Evolutionary conservation across 305 asterid genomes (phyloP).

Genomic region (Fraxinus albicans): DNA sequence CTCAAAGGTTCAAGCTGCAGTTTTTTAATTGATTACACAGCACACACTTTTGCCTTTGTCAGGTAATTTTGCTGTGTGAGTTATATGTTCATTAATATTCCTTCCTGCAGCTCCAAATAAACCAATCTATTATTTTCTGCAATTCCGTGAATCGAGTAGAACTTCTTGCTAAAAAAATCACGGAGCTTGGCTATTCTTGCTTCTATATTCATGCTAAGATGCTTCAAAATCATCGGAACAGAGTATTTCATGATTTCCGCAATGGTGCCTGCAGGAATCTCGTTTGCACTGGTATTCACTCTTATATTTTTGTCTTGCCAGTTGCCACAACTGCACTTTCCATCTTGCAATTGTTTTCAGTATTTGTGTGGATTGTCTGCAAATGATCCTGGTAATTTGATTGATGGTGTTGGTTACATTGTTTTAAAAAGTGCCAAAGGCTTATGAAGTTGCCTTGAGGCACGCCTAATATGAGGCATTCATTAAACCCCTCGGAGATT

Average conservation of each 20-base stretch:
- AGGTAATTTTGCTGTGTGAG: slow-evolving; percentile 17
- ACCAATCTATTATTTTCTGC: slow-evolving; percentile 95
- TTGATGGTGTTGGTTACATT: not conserved
- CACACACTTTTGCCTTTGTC: slow-evolving; percentile 9
- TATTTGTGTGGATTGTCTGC: not conserved
- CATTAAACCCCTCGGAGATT: not conserved
- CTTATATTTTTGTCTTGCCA: slow-evolving; percentile 12
- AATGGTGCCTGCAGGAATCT: slow-evolving; percentile 98
- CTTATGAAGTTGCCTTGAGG: not conserved
- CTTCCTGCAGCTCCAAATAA: slow-evolving; percentile 80
- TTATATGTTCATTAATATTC: slow-evolving; percentile 23
- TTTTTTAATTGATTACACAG: not conserved
- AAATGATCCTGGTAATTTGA: not conserved
- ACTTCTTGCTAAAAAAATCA: slow-evolving; percentile 91
- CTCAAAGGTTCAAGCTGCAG: slow-evolving; percentile 61
- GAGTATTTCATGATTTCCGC: slow-evolving; percentile 95
- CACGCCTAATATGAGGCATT: not conserved
- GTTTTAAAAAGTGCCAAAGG: not conserved
- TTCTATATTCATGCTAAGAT: slow-evolving; percentile 97
- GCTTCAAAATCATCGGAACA: slow-evolving; percentile 97
- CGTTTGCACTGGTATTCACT: slow-evolving; percentile 85
- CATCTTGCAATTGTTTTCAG: not conserved
- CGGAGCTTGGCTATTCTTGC: slow-evolving; percentile 95
- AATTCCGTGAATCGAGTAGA: slow-evolving; percentile 96
- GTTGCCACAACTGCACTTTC: slow-evolving; percentile 8